Evolutionary conservation across 176 grass and related monocot genomes (phyloP), one percentile per base, ranked within the genome.

Genomic region (Triticum urartu): DNA sequence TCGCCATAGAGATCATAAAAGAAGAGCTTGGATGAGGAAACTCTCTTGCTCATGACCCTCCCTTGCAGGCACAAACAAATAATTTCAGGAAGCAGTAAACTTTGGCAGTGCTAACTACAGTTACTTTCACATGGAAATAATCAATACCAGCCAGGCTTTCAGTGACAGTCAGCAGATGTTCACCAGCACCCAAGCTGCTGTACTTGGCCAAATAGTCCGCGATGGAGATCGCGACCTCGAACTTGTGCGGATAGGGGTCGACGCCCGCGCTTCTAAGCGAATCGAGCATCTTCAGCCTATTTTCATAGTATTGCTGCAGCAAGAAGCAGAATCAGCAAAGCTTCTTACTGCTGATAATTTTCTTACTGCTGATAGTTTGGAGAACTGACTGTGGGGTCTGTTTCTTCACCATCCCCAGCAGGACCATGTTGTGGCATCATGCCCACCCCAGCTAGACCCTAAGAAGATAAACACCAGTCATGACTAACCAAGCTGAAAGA

Each of bases 1-100:
- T 75, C 83, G 1, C 83, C 92, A 84, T 86, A 87, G 13, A 94
- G 65, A 38, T 94, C 88, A 80, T 89, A 91, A 80, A 94, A 94
- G 83, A 86, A 91, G 33, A 94, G 92, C 33, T 89, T 89, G 52
- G 88, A 94, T n/a, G 92, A 91, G n/a, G 89, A 80, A 75, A 60
- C 74, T 89, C 92, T 83, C 89, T 94, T 94, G 83, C 80, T 89
- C 92, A 94, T 94, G 24, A 94, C 88, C 65, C 88, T 81, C 88
- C 92, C 92, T 94, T 63, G 73, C 50, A 65, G 68, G 43, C 20
- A 30, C 17, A 75, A 26, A 30, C 5, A 60, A 81, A 71, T 18
- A 5, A 78, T 78, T 9, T 39, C 52, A 78, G 52, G 10, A 11
- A 61, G 52, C 12, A 78, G 52, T 7, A 60, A 78, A 39, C 33